These are phyloP conservation scores for Hypholoma sublateritium DNA, from an alignment of 768 basidiomycete species.

Conservation along the genomic window DNA sequence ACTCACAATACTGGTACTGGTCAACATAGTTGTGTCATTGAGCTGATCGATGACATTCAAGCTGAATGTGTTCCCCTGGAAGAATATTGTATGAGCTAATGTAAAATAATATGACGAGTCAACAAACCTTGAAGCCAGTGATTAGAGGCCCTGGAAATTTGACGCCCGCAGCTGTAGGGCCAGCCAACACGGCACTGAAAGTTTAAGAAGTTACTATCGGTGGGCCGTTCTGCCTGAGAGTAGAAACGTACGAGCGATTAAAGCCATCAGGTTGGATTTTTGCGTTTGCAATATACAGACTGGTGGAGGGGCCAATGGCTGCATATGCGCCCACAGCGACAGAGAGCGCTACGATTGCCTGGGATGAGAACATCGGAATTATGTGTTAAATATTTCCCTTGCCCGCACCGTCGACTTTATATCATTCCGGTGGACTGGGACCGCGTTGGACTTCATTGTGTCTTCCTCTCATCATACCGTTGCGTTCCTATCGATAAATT, in stretches of 20 bases:
- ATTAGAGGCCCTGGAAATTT: slow-evolving; percentile 27
- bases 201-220: background rate
- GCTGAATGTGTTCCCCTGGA: slow-evolving; percentile 30
- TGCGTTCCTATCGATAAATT: too few species aligned
- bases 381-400: background rate
- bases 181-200: slow-evolving; percentile 25
- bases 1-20: slow-evolving; percentile 32
- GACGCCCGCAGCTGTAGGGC: slow-evolving; percentile 10
- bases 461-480: background rate
- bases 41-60: slow-evolving; percentile 42
- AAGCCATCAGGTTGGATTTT: slow-evolving; percentile 54
- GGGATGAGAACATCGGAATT: slow-evolving; percentile 1
- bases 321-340: slow-evolving; percentile 5
- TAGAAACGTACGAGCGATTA: slow-evolving; percentile 23
- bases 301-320: slow-evolving; percentile 22
- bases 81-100: background rate
- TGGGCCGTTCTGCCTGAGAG: background rate
- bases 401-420: background rate
- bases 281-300: slow-evolving; percentile 42
- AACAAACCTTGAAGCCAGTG: slow-evolving; percentile 21
- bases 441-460: background rate
- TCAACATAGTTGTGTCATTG: slow-evolving; percentile 35
- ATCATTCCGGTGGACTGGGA: background rate
- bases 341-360: slow-evolving; percentile 3
- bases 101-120: background rate